These are phyloP conservation scores for Stereum hirsutum DNA, from an alignment of 1,284 basidiomycete species.

Conservation along the genomic window DNA sequence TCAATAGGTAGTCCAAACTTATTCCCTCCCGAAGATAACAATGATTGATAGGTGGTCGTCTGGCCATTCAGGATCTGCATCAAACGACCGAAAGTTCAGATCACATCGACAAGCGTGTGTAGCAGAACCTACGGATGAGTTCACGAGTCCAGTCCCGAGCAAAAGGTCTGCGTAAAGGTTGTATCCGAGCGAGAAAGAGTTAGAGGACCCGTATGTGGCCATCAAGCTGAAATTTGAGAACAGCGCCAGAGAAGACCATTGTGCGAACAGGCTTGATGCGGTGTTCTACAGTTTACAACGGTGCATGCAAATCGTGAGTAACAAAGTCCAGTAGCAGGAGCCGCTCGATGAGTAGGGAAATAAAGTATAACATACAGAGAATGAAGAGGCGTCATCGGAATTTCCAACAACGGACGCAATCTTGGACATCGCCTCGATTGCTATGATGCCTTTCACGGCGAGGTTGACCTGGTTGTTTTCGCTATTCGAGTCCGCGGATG, in stretches of 20 bases:
- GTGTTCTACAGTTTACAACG: constrained; percentile 5
- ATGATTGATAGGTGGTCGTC: no score
- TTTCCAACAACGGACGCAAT: constrained; percentile 23
- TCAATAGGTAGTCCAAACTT: background rate
- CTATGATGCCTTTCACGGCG: constrained; percentile 31
- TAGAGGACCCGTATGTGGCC: constrained; percentile 15
- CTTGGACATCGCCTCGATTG: constrained; percentile 29
- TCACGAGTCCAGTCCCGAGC: constrained; percentile 19
- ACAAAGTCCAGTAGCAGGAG: background rate
- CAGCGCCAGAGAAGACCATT: constrained; percentile 10
- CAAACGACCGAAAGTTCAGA: no score
- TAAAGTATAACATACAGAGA: constrained; percentile 15
- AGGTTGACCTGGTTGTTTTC: constrained; percentile 20
- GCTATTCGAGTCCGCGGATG: background rate
- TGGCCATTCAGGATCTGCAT: no score
- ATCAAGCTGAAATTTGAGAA: constrained; percentile 5
- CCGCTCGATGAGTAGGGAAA: no score
- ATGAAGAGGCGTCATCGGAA: constrained; percentile 15
- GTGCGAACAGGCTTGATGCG: constrained; percentile 3
- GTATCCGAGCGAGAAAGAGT: constrained; percentile 30
- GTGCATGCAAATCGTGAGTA: no score
- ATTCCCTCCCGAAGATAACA: background rate
- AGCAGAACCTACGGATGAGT: background rate
- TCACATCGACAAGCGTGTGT: no score
- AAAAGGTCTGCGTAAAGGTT: constrained; percentile 34